Base-by-base conservation (phyloP, 2,329 filamentous ascomycete species). In the Xylariaceae sp. region DNA sequence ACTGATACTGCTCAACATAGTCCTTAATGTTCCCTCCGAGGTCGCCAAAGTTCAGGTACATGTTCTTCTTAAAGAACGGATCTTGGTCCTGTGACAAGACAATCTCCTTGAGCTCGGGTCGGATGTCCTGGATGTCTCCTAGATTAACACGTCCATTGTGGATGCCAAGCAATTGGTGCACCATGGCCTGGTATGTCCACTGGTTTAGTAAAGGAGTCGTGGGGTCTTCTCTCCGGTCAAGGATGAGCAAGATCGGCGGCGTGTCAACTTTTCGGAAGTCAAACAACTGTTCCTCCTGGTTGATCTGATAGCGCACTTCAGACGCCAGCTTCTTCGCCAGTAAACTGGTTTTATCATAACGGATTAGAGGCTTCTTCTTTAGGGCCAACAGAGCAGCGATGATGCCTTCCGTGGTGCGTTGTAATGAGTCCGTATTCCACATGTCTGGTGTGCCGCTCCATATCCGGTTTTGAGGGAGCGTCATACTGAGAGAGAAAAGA, bases 181-280 rank as follows among this genome's bases (percentile, higher is more conserved):
- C 94, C 92, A 99, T 99, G n/a, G 94, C 94, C 75, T 99, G 94
- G 71, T 99, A 99, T 30, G 94, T 99, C 94, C 94, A 99, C 73
- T 99, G 94, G 2, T 92, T 96, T 53, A 99, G 81, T 9, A 99
- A 78, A 0, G 94, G 94, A 2, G 94, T 99, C 54, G 97, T 89
- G 0, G 94, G 93, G 69, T 99, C 94, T 71, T 97, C 92, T 73
- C 94, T 85, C 48, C 94, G 86, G 74, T 99, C 94, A 35, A 99
- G 77, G 56, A 99, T 85, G 39, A 99, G 81, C 11, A 99, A 80
- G 67, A 99, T 92, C 0, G 95, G 94, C 7, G 93, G 90, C 0
- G 94, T 99, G 73, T 99, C 94, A 55, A 92, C 88, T 73, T 91
- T 92, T 64, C 93, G 85, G 73, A 99, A 99, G 73, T 97, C 92